Base-by-base conservation (phyloP, 192 early-diverging fungal species). In the Helicostylum pulchrum region DNA sequence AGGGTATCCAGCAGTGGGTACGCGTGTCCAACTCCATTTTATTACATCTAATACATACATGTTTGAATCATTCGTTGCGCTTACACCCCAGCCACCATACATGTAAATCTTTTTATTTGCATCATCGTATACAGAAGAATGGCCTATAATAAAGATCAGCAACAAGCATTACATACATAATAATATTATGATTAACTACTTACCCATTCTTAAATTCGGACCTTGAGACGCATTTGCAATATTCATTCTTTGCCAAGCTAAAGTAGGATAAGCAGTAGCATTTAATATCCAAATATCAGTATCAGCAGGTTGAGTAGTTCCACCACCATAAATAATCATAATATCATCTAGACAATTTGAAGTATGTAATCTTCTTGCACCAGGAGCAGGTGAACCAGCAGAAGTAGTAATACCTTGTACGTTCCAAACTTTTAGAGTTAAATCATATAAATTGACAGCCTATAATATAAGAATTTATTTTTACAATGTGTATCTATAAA, bases 271-370 rank as follows among this genome's bases (percentile, higher is more conserved):
- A 7, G 21, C 5, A 9, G 76, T 64, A 15, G 76, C 78, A 50
- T 83, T 74, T 20, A 83, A 44, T 14, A 80, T 54, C 81, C 81
- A 83, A 0, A 83, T 74, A 65, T 80, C 78, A n/a, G 75, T 66
- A 61, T 83, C 81, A 42, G 65, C 31, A 0, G 81, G 78, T 7
- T 63, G 61, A 26, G 64, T 74, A 3, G 74, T 70, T 12, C 81
- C 81, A 48, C 81, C 81, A 73, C 89, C 89, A 73, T 84, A 91
- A 50, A 91, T 78, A 59, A 87, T 80, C 84, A 89, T 88, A 20
- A 78, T 80, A 58, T 88, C 77, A 21, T 83, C 61, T 9, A 84
- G 49, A 64, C 90, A 91, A 1, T 84, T 84, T 2, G 90, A 84
- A 0, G 88, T 80, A 42, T 89, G 90, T 53, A 85, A 54, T 15